Conservation (phyloP, 106 monocot species). For the Hemerocallis citrina region DNA sequence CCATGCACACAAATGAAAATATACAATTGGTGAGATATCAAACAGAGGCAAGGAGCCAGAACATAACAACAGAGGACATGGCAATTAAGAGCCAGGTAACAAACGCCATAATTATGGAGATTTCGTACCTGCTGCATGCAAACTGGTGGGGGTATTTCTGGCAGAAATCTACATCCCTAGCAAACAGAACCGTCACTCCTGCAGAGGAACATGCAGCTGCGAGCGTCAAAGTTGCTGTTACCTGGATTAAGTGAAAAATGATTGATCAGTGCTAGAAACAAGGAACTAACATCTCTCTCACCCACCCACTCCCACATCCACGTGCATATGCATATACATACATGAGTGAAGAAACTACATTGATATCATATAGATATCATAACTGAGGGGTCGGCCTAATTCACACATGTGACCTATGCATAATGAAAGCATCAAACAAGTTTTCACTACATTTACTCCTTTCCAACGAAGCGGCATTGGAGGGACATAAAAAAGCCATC, state of each 20-base stretch:
- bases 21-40: constrained; percentile 8
- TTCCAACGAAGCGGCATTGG: too few species aligned
- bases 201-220: constrained; percentile 26
- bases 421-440: too few species aligned
- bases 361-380: too few species aligned
- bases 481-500: too few species aligned
- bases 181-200: constrained; percentile 21
- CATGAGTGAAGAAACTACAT: too few species aligned
- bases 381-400: too few species aligned
- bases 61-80: constrained; percentile 20
- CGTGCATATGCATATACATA: too few species aligned
- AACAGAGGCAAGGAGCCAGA: constrained; percentile 15
- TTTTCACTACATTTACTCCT: too few species aligned
- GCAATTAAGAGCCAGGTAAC: constrained; percentile 20
- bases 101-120: constrained; percentile 16
- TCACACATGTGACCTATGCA: too few species aligned
- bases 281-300: too few species aligned
- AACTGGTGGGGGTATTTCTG: constrained; percentile 4
- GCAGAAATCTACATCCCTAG: constrained; percentile 18
- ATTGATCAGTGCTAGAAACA: not conserved
- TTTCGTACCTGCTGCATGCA: constrained; percentile 15
- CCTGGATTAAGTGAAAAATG: constrained; percentile 7
- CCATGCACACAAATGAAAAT: not conserved
- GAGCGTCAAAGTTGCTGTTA: constrained; percentile 18
- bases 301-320: too few species aligned